Percentiles rank a stretch among this genome's conserved stretches.
phyloP scores from a whole-genome alignment of 2,329 filamentous ascomycete genomes.

The Huntiella savannae region DNA sequence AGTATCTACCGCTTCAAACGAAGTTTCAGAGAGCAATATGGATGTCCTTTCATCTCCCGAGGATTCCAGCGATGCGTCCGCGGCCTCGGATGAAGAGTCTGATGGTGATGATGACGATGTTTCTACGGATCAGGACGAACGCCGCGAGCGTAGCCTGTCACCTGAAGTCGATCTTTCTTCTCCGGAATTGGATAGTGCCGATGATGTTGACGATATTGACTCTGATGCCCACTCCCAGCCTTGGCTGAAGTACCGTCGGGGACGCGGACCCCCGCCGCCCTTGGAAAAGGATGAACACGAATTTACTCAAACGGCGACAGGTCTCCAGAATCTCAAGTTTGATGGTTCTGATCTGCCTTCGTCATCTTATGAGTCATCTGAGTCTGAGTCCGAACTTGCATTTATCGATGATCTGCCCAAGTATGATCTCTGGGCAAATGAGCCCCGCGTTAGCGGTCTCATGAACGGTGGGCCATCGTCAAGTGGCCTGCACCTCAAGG shows the following conservation, averaged over 20 bases:
- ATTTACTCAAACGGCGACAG: slow-evolving; percentile 87
- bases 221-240: slow-evolving; percentile 28
- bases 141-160: slow-evolving; percentile 63
- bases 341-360: slow-evolving; percentile 21
- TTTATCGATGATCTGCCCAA: slow-evolving; percentile 23
- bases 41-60: slow-evolving; percentile 62
- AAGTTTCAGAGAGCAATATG: background rate
- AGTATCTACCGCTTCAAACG: background rate
- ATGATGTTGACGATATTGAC: slow-evolving; percentile 41
- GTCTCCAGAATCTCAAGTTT: slow-evolving; percentile 50
- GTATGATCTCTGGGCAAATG: slow-evolving; percentile 12
- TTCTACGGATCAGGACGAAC: slow-evolving; percentile 20
- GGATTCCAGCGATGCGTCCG: slow-evolving; percentile 49
- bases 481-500: background rate
- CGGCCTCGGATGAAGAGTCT: slow-evolving; percentile 15
- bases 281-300: slow-evolving; percentile 90
- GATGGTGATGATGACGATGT: slow-evolving; percentile 45
- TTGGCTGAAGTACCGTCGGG: slow-evolving; percentile 19
- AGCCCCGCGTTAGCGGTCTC: slow-evolving; percentile 20
- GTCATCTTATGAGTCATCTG: slow-evolving; percentile 3
- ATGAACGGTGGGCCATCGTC: slow-evolving; percentile 13
- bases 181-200: slow-evolving; percentile 49
- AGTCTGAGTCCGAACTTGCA: slow-evolving; percentile 18
- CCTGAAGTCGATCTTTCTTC: slow-evolving; percentile 85
- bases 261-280: slow-evolving; percentile 63